Evolutionary conservation across 2,329 filamentous ascomycete species (phyloP).

Genomic region (Berkeleyomyces basicola): DNA sequence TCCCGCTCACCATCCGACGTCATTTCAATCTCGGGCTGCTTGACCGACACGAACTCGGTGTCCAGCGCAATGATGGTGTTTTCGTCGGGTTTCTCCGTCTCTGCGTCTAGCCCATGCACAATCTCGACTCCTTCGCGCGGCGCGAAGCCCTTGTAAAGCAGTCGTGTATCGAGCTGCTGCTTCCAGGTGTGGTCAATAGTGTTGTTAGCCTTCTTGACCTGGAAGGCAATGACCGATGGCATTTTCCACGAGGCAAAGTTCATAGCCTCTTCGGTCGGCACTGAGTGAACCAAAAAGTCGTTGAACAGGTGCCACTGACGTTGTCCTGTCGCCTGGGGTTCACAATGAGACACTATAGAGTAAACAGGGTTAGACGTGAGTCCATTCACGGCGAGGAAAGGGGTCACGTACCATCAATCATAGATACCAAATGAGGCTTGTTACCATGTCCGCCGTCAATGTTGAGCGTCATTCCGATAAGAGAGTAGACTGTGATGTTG

Average conservation of each 20-base stretch:
- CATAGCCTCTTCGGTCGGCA: slow-evolving; percentile 63
- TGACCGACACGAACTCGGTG: slow-evolving; percentile 87
- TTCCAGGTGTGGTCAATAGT: slow-evolving; percentile 78
- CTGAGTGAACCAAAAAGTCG: slow-evolving; percentile 76
- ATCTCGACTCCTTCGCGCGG: slow-evolving; percentile 26
- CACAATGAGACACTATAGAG: slow-evolving; percentile 11
- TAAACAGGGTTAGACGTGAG: neutral
- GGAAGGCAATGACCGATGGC: slow-evolving; percentile 74
- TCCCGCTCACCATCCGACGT: slow-evolving; percentile 86
- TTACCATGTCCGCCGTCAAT: slow-evolving; percentile 66
- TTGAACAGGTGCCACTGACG: slow-evolving; percentile 94
- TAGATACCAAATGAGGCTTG: slow-evolving; percentile 78
- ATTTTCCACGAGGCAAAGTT: slow-evolving; percentile 86
- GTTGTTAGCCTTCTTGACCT: slow-evolving; percentile 67
- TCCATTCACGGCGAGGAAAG: slow-evolving; percentile 1
- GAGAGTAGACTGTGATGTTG: slow-evolving; percentile 73
- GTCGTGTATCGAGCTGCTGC: slow-evolving; percentile 60
- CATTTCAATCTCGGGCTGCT: slow-evolving; percentile 88
- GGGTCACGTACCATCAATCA: slow-evolving; percentile 55
- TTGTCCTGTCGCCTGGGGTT: slow-evolving; percentile 31
- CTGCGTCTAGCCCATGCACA: slow-evolving; percentile 40
- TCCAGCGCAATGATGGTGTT: slow-evolving; percentile 76
- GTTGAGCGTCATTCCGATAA: slow-evolving; percentile 78
- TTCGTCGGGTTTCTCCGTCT: slow-evolving; percentile 48
- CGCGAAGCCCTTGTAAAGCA: slow-evolving; percentile 57